These are phyloP conservation scores for Eutrema yunnanense DNA, from an alignment of 345 rosid genomes.

Conservation along the genomic window DNA sequence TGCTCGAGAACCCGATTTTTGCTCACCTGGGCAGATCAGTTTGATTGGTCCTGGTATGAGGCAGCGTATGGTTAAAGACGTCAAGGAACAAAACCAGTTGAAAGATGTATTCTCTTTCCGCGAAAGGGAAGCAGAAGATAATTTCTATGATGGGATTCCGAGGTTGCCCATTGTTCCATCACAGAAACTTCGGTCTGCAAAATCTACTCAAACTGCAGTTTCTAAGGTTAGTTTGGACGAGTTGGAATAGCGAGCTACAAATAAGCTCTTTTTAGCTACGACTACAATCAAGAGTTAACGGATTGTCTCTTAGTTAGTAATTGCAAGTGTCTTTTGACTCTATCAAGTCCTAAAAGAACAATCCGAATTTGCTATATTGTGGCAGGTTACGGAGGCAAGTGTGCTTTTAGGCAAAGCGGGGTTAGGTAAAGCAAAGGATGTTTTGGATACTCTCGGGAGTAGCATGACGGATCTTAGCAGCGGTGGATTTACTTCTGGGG, in stretches of 20 bases:
- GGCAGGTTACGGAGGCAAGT: slow-evolving; percentile 69
- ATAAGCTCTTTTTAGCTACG: not conserved
- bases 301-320: not conserved
- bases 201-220: slow-evolving; percentile 50
- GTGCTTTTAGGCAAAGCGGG: slow-evolving; percentile 73
- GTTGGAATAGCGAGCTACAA: not conserved
- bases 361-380: not conserved
- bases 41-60: slow-evolving; percentile 19
- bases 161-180: slow-evolving; percentile 27
- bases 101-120: slow-evolving; percentile 30
- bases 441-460: slow-evolving; percentile 85
- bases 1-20: slow-evolving; percentile 26
- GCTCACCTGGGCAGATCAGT: slow-evolving; percentile 12
- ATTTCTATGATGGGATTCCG: slow-evolving; percentile 74
- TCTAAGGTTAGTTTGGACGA: slow-evolving; percentile 41
- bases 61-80: slow-evolving; percentile 28
- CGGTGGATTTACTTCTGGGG: slow-evolving; percentile 65
- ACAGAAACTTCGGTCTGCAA: slow-evolving; percentile 41
- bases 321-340: not conserved
- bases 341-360: not conserved
- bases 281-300: not conserved
- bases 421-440: slow-evolving; percentile 73
- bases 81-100: slow-evolving; percentile 26
- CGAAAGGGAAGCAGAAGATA: slow-evolving; percentile 31
- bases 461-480: slow-evolving; percentile 79